Percentiles rank a stretch among this genome's conserved stretches.
Evolutionary conservation across 1,284 basidiomycete species (phyloP).

Genomic region (Fistulina hepatica): DNA sequence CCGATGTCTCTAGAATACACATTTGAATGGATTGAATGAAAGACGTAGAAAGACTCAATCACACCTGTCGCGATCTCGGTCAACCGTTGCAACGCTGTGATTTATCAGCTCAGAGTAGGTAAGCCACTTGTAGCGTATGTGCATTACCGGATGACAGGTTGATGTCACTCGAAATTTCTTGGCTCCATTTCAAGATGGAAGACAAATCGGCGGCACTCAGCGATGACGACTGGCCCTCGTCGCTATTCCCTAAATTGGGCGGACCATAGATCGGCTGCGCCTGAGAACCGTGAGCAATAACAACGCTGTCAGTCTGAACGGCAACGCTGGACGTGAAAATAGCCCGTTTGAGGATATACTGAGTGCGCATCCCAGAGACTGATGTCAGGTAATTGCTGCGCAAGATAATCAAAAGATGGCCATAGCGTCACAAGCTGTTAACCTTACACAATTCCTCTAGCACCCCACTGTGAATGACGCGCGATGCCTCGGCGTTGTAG

Average conservation of each 20-base stretch:
- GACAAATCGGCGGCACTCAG: conserved; percentile 47
- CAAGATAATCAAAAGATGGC: conserved; percentile 8
- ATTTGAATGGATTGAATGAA: conserved; percentile 5
- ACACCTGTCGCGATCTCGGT: conserved; percentile 62
- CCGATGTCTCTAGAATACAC: conserved; percentile 41
- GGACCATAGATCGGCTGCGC: conserved; percentile 24
- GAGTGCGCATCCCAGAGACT: conserved; percentile 32
- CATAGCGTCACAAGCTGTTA: neutral
- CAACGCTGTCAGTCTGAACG: conserved; percentile 49
- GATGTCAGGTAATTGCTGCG: conserved; percentile 40
- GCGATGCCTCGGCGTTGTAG: conserved; percentile 53
- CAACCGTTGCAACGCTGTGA: conserved; percentile 45
- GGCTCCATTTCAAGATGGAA: conserved; percentile 58
- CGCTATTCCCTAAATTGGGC: conserved; percentile 24
- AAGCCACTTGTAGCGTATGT: neutral
- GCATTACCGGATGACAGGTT: conserved; percentile 45
- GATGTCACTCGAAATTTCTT: conserved; percentile 62
- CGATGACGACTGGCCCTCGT: conserved; percentile 42
- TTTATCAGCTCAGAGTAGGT: neutral
- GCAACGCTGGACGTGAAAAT: conserved; percentile 49
- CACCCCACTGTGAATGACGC: conserved; percentile 59
- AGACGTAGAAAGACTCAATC: conserved; percentile 8
- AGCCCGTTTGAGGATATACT: conserved; percentile 38
- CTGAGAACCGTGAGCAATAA: conserved; percentile 24
- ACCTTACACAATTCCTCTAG: conserved; percentile 55